These are phyloP conservation scores for Geotrichum cucujoidarum DNA, from an alignment of 1,139 yeast genomes.

Conservation along the genomic window DNA sequence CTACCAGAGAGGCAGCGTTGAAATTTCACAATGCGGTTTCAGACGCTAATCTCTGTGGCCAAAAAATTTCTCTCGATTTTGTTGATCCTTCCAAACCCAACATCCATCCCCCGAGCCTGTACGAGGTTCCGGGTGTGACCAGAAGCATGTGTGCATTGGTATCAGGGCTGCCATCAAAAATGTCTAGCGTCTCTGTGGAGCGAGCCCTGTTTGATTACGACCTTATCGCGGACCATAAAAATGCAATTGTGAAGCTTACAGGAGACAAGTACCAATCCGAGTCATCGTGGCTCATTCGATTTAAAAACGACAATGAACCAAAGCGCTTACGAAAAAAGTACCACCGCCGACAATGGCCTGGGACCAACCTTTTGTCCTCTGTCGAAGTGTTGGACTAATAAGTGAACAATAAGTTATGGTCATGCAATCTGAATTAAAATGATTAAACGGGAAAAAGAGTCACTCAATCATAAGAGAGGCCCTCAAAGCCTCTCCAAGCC, in stretches of 20 bases:
- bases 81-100: constrained; percentile 32
- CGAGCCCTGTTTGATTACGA: constrained; percentile 44
- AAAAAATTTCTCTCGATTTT: constrained; percentile 45
- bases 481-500: constrained; percentile 68
- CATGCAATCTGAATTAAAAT: neutral
- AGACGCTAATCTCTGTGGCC: constrained; percentile 49
- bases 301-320: constrained; percentile 48
- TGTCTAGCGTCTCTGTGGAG: constrained; percentile 30
- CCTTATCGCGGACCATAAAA: constrained; percentile 34
- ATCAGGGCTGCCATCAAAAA: constrained; percentile 39
- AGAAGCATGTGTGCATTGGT: constrained; percentile 37
- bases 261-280: constrained; percentile 33
- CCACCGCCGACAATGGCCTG: constrained; percentile 47
- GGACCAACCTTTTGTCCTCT: constrained; percentile 34
- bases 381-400: constrained; percentile 39
- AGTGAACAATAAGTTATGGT: neutral
- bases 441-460: constrained; percentile 1
- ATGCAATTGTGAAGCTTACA: constrained; percentile 35
- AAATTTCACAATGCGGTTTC: constrained; percentile 48
- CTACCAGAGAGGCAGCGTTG: constrained; percentile 46
- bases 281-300: constrained; percentile 45
- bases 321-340: constrained; percentile 49
- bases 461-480: constrained; percentile 22
- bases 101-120: constrained; percentile 29
- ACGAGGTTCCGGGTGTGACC: constrained; percentile 29